Conservation (phyloP, 2,329 filamentous ascomycete species). For the Phialophora verrucosa region DNA sequence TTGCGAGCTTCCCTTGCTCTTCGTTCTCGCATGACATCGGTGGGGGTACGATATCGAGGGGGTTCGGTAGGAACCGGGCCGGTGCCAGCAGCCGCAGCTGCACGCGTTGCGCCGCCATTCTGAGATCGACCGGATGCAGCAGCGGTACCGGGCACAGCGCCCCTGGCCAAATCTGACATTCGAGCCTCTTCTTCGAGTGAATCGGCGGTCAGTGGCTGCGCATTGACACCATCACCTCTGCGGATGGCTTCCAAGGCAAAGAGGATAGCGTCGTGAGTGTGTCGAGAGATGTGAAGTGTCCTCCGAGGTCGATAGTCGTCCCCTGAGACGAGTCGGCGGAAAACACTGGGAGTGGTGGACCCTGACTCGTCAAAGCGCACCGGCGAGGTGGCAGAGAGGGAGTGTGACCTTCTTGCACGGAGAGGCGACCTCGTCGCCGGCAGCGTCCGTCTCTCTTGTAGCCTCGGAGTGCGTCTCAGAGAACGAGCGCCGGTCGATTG, state of each 20-base stretch:
- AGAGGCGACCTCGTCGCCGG: conserved; percentile 41
- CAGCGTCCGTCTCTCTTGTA: conserved; percentile 52
- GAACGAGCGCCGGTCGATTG: conserved; percentile 59
- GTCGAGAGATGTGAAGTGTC: conserved; percentile 71
- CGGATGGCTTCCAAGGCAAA: conserved; percentile 88
- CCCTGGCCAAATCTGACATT: conserved; percentile 83
- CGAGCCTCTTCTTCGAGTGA: conserved; percentile 83
- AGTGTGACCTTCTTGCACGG: conserved; percentile 32
- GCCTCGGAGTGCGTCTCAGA: conserved; percentile 60
- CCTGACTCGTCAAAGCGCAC: conserved; percentile 35
- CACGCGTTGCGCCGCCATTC: conserved; percentile 61
- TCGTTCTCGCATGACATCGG: conserved; percentile 89
- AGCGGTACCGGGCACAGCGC: conserved; percentile 52
- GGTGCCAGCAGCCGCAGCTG: conserved; percentile 45
- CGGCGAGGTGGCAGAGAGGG: conserved; percentile 30
- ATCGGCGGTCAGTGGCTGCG: conserved; percentile 82
- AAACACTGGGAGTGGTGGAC: conserved; percentile 43
- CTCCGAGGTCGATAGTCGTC: conserved; percentile 60
- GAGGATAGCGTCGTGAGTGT: conserved; percentile 87
- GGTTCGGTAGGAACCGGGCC: conserved; percentile 59
- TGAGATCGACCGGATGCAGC: conserved; percentile 61
- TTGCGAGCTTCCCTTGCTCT: conserved; percentile 75
- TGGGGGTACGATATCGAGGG: conserved; percentile 76
- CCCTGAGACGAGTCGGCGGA: conserved; percentile 44
- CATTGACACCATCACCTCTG: conserved; percentile 38